These are phyloP conservation scores for Zangia roseola DNA, from an alignment of 768 basidiomycete genomes.

Conservation along the genomic window DNA sequence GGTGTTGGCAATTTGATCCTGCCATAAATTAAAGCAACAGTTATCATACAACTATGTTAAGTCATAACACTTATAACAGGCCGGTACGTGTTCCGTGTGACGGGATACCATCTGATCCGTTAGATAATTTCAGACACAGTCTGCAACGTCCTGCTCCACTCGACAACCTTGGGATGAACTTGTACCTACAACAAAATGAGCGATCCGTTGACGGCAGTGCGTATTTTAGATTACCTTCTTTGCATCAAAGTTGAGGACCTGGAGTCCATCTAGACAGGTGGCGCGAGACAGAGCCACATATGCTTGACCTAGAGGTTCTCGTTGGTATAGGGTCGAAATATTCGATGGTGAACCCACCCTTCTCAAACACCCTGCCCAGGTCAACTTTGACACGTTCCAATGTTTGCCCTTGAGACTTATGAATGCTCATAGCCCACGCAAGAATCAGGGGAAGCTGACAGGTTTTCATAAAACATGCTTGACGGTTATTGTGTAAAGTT, in stretches of 20 bases:
- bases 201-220: neutral
- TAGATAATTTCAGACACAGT: constrained; percentile 32
- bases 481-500: neutral
- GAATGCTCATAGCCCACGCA: constrained; percentile 98
- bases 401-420: constrained; percentile 98
- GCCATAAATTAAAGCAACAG: too few relatives aligned
- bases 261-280: constrained; percentile 79
- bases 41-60: too few relatives aligned
- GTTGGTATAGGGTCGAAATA: constrained; percentile 1
- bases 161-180: constrained; percentile 68
- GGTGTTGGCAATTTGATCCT: too few relatives aligned
- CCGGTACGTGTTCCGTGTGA: too few relatives aligned
- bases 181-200: constrained; percentile 46
- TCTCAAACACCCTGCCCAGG: constrained; percentile 89
- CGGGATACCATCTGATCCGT: too few relatives aligned
- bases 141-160: constrained; percentile 71
- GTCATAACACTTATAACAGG: too few relatives aligned
- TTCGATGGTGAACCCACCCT: constrained; percentile 48
- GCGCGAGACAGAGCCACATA: constrained; percentile 90
- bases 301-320: constrained; percentile 63
- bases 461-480: neutral
- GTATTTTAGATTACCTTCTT: constrained; percentile 50
- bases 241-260: constrained; percentile 78
- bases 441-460: constrained; percentile 80
- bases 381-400: constrained; percentile 94